These are phyloP conservation scores for Xylariaceae sp. DNA, from an alignment of 2,329 filamentous ascomycete species.

Conservation along the genomic window DNA sequence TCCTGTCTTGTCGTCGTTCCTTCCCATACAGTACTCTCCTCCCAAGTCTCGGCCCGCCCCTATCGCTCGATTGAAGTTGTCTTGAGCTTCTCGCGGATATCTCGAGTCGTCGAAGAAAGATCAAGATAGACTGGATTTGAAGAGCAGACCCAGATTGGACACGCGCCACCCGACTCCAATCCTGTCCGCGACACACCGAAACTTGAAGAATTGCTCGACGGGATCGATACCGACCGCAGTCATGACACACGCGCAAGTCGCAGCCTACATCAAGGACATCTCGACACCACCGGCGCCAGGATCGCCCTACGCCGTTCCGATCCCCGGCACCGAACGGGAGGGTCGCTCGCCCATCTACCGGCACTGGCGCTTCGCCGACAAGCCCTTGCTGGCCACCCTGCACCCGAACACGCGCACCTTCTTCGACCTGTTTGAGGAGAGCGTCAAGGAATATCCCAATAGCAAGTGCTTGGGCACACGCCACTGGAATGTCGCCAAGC, in stretches of 20 bases:
- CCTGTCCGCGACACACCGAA: too few species aligned
- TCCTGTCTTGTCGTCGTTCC: too few species aligned
- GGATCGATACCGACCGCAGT: constrained; percentile 1
- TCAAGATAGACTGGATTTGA: too few species aligned
- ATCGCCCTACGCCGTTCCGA: constrained; percentile 68
- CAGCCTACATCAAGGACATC: constrained; percentile 48
- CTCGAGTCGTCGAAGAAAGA: too few species aligned
- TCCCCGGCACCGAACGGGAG: constrained; percentile 69
- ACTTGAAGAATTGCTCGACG: too few species aligned
- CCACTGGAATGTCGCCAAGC: constrained; percentile 68
- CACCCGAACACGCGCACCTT: constrained; percentile 67
- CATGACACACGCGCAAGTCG: constrained; percentile 29
- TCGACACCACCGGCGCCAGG: constrained; percentile 63
- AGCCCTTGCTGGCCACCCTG: constrained; percentile 62
- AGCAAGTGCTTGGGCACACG: constrained; percentile 74
- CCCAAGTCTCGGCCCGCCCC: too few species aligned
- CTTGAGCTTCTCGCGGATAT: too few species aligned
- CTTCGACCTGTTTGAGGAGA: constrained; percentile 74
- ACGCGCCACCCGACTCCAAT: too few species aligned
- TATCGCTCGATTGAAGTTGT: too few species aligned
- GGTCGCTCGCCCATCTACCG: constrained; percentile 75
- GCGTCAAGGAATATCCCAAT: constrained; percentile 57
- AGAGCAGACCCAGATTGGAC: too few species aligned
- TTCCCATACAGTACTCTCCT: too few species aligned
- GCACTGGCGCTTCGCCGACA: constrained; percentile 72